These are phyloP conservation scores for Jatropha podagrica DNA, from an alignment of 441 rosid genomes.

Conservation along the genomic window DNA sequence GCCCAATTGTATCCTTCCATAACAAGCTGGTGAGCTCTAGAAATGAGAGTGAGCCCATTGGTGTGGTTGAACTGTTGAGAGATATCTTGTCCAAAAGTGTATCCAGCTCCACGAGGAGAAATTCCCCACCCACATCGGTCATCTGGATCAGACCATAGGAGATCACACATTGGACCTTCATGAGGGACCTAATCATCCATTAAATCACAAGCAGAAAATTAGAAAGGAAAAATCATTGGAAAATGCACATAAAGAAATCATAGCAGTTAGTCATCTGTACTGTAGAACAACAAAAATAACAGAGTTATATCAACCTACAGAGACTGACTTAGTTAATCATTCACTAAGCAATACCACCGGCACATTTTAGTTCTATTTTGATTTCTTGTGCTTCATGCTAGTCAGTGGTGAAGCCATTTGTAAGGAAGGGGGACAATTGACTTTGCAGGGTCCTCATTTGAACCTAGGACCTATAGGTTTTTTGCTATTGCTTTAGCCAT, in stretches of 20 bases:
- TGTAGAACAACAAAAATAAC: neutral
- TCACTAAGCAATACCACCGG: neutral
- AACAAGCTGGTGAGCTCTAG: constrained; percentile 72
- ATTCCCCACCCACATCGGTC: constrained; percentile 75
- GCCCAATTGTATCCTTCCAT: constrained; percentile 77
- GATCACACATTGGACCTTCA: constrained; percentile 80
- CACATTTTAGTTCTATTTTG: neutral
- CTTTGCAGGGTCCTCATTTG: too few relatives aligned
- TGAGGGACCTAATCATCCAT: constrained; percentile 52
- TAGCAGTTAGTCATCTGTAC: neutral
- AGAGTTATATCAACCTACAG: neutral
- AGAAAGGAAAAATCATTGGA: constrained; percentile 6
- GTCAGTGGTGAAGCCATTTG: too few relatives aligned
- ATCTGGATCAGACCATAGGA: constrained; percentile 75
- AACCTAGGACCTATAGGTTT: too few relatives aligned
- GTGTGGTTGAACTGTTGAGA: constrained; percentile 63
- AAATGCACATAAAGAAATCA: neutral
- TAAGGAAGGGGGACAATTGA: too few relatives aligned
- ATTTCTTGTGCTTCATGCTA: neutral
- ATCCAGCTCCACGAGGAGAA: constrained; percentile 69
- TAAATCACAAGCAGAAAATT: constrained; percentile 6
- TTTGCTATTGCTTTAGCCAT: too few relatives aligned
- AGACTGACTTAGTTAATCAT: neutral
- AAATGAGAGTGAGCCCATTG: constrained; percentile 56
- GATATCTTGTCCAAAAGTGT: constrained; percentile 65